Evolutionary conservation across 495 filamentous ascomycete species (phyloP), one percentile per base, ranked within the genome.

Genomic region (Hypoxylon rickii): DNA sequence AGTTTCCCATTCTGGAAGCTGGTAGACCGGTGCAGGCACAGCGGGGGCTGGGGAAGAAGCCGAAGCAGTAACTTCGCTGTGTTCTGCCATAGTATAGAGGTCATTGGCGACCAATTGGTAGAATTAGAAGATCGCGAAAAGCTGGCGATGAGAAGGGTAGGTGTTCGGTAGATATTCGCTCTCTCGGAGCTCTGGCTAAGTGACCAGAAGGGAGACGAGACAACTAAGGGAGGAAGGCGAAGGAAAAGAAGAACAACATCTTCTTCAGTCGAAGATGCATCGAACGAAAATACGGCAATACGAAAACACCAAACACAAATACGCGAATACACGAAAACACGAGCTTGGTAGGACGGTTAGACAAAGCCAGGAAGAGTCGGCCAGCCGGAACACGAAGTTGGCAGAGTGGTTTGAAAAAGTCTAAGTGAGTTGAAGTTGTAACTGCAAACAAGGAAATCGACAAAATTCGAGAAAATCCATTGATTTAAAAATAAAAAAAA

Each of bases 1-100:
- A 2, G 64, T 69, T 46, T 76, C 72, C 73, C 72, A 76, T 1
- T 70, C 71, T 15, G 70, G 70, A 24, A 70, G 56, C 51, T 74
- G 55, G 31, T 64, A 67, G 18, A 53, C 56, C 10, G 24, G 24
- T 29, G 24, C 24, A 29, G 24, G 24, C 4, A 29, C 24, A 29
- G 24, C 24, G 10, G 32, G 32, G 3, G 5, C 7, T 8, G 32
- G 3, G 12, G 5, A n/a, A 8, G 32, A 12, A 8, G 12, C 32
- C 5, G 51, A 19, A 4, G 41, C 38, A 12, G 15, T 32, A 48
- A 48, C 47, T 17, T 53, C 44, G 39, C 7, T 43, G 24, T 45
- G 47, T 2, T 58, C 44, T 44, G 44, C 41, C 59, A 63, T 63
- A 5, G 24, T 52, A 2, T 21, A n/a, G 10, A 39, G 17, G n/a